Percentiles rank a stretch among this genome's conserved stretches.
Evolutionary conservation across 176 grass and related monocot genomes (phyloP).

Genomic region (Puya raimondii): DNA sequence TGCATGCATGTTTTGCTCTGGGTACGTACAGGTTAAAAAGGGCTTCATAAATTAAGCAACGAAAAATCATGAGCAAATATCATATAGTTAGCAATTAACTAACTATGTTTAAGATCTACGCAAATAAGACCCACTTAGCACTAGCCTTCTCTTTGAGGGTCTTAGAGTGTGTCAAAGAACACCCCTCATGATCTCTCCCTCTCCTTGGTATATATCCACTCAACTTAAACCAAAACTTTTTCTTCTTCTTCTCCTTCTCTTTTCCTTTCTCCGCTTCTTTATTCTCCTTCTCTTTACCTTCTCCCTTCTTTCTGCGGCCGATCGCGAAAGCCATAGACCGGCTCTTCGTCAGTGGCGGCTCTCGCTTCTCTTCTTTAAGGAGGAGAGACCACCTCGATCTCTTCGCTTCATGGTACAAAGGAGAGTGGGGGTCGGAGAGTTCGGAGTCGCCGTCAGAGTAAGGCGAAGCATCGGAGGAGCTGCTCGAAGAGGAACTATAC

Average conservation of each 20-base stretch:
- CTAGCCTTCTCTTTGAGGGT: constrained; percentile 19
- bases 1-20: too few relatives aligned
- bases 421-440: constrained; percentile 1
- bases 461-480: not conserved
- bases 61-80: too few relatives aligned
- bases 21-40: too few relatives aligned
- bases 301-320: not conserved
- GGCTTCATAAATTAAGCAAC: too few relatives aligned
- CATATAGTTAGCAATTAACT: too few relatives aligned
- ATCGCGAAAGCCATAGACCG: constrained; percentile 1
- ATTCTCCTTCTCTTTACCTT: not conserved
- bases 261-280: not conserved
- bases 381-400: not conserved
- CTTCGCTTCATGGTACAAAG: not conserved
- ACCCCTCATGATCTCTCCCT: not conserved
- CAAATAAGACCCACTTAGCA: constrained; percentile 6
- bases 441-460: constrained; percentile 8
- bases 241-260: constrained; percentile 14
- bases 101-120: not conserved
- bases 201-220: not conserved
- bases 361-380: not conserved
- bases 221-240: constrained; percentile 18
- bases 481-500: not conserved
- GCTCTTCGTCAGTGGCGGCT: constrained; percentile 12
- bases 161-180: constrained; percentile 9